Evolutionary conservation across 2,329 filamentous ascomycete species (phyloP), one percentile per base, ranked within the genome.

Genomic region (Polychaeton citri): DNA sequence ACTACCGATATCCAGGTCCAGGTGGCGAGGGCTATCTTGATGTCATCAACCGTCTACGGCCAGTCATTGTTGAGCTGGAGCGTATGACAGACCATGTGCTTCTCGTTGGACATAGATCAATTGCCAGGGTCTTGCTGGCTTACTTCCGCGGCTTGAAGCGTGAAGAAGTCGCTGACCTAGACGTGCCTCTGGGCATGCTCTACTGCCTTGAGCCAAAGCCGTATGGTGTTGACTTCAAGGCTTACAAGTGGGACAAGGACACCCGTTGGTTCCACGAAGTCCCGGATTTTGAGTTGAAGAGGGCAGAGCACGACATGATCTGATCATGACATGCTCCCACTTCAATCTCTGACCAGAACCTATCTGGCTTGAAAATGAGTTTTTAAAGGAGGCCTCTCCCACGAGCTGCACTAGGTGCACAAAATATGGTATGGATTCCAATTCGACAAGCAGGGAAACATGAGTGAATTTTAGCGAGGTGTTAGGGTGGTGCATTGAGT

Each of bases 161-260:
- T 21, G 79, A 94, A 44, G 82, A 94, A 52, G 92, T 98, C 42
- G 88, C 90, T 9, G 85, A 95, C 50, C 72, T 98, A 42, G 88
- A 96, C 53, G 83, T 95, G 32, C 90, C 90, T 1, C 66, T 98
- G 33, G 90, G 90, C 13, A 87, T 94, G 68, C 69, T 95, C 6
- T 98, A 93, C 58, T 83, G 86, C 48, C 80, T 98, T 33, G 88
- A 98, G 60, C 90, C 90, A 44, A 95, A 95, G 68, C 90, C 90
- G 1, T 98, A 98, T 48, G 90, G 90, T 10, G 87, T 95, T 39
- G 88, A 94, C 42, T 95, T 96, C 65, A 88, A 93, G 57, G 88
- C 86, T 1, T 98, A 93, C 66, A 75, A 78, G 42, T 98, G 94
- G 64, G 83, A 94, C 54, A 74, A 83, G 43, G 66, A 71, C 3